These are phyloP conservation scores for Hypholoma fasciculare DNA, from an alignment of 768 basidiomycete genomes.

Conservation along the genomic window DNA sequence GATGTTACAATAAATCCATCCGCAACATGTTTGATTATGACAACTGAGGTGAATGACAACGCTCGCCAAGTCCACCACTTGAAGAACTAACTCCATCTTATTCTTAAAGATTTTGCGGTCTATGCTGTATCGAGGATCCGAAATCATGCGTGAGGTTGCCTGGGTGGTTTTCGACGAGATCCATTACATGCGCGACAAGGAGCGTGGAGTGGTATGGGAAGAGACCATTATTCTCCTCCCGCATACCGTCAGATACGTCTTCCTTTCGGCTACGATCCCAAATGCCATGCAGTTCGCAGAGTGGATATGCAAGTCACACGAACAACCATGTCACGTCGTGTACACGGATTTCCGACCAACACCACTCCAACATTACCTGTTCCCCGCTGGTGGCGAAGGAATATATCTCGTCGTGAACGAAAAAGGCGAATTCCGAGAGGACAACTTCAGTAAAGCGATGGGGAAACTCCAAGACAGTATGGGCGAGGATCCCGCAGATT, in stretches of 20 bases:
- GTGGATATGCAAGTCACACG: slow-evolving; percentile 97
- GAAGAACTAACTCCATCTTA: background rate
- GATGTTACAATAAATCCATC: slow-evolving; percentile 99
- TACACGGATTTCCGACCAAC: slow-evolving; percentile 99
- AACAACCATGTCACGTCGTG: slow-evolving; percentile 98
- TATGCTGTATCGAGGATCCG: slow-evolving; percentile 98
- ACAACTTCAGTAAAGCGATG: slow-evolving; percentile 98
- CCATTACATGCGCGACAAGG: slow-evolving; percentile 99
- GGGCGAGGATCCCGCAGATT: slow-evolving; percentile 93
- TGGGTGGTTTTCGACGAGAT: slow-evolving; percentile 99
- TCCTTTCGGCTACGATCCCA: slow-evolving; percentile 98
- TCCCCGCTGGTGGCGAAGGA: slow-evolving; percentile 94
- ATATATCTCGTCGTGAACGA: slow-evolving; percentile 99
- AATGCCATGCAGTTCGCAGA: slow-evolving; percentile 99
- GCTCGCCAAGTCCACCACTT: background rate
- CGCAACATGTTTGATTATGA: slow-evolving; percentile 98
- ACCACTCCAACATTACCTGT: slow-evolving; percentile 96
- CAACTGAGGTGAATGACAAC: slow-evolving; percentile 78
- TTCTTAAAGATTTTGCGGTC: slow-evolving; percentile 85
- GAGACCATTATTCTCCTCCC: slow-evolving; percentile 98
- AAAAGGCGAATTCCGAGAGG: slow-evolving; percentile 94
- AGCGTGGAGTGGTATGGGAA: slow-evolving; percentile 99
- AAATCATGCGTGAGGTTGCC: slow-evolving; percentile 99
- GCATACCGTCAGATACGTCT: slow-evolving; percentile 95
- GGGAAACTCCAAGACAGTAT: slow-evolving; percentile 80